Conservation (phyloP, 2,329 filamentous ascomycete genomes). For the Aspergillus pseudonomiae region DNA sequence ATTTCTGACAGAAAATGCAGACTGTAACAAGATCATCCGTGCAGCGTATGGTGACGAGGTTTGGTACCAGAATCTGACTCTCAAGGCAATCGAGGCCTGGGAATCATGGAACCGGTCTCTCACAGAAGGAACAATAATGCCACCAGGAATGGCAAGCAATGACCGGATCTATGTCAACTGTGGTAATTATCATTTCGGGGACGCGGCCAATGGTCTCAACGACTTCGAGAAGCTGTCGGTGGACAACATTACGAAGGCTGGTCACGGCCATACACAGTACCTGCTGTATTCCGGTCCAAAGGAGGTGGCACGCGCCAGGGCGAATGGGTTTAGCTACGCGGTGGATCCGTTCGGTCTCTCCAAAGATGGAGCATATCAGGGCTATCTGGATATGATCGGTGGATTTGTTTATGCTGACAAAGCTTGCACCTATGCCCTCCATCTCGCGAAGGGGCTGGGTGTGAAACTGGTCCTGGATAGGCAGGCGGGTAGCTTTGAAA, state of each 20-base stretch:
- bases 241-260: conserved; percentile 39
- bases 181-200: conserved; percentile 31
- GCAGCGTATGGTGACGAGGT: conserved; percentile 47
- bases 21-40: conserved; percentile 52
- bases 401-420: conserved; percentile 52
- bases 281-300: conserved; percentile 28
- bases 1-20: conserved; percentile 28
- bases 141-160: conserved; percentile 39
- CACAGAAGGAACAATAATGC: conserved; percentile 28
- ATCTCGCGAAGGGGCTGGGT: conserved; percentile 46
- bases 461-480: conserved; percentile 48
- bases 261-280: conserved; percentile 41
- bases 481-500: conserved; percentile 17
- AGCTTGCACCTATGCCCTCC: conserved; percentile 50
- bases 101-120: conserved; percentile 47
- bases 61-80: conserved; percentile 51
- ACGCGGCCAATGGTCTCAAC: conserved; percentile 10
- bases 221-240: conserved; percentile 44
- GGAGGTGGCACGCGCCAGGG: conserved; percentile 31
- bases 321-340: conserved; percentile 32
- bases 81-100: conserved; percentile 49
- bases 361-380: conserved; percentile 31
- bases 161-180: conserved; percentile 47
- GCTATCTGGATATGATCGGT: conserved; percentile 51
- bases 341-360: conserved; percentile 42